Conservation (phyloP, 2,329 filamentous ascomycete genomes). For the Alternaria sp. region DNA sequence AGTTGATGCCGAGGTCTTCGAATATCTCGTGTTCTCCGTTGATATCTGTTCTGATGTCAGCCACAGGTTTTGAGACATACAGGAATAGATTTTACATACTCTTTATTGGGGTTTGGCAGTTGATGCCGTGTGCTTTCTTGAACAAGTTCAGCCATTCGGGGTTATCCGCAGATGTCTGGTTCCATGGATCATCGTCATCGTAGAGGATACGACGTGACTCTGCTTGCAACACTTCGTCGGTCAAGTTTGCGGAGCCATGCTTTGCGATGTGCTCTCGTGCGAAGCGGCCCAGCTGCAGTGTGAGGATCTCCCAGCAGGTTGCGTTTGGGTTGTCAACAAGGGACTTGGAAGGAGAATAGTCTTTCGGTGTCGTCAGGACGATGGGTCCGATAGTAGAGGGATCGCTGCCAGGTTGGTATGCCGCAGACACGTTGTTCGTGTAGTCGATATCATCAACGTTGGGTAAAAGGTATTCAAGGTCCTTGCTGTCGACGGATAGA, state of each 20-base stretch:
- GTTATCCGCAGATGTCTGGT: conserved; percentile 50
- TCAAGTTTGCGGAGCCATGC: conserved; percentile 47
- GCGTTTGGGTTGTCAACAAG: conserved; percentile 27
- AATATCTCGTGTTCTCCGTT: conserved; percentile 33
- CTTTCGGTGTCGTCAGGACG: conserved; percentile 22
- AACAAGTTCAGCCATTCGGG: conserved; percentile 57
- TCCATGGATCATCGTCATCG: conserved; percentile 57
- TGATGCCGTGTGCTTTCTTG: conserved; percentile 57
- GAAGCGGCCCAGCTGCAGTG: conserved; percentile 54
- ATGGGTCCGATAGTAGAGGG: conserved; percentile 24
- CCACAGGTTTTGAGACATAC: not conserved
- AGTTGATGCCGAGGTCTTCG: conserved; percentile 43
- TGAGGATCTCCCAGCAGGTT: conserved; percentile 60
- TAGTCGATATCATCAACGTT: conserved; percentile 1
- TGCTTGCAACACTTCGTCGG: conserved; percentile 58
- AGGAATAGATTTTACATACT: conserved; percentile 1
- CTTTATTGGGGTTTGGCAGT: conserved; percentile 10
- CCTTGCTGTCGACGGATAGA: conserved; percentile 20
- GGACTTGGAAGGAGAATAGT: conserved; percentile 17
- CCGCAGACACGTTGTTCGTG: conserved; percentile 19
- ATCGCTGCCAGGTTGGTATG: conserved; percentile 21
- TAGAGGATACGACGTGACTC: conserved; percentile 58
- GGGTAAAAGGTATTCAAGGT: conserved; percentile 40
- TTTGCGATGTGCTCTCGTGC: conserved; percentile 49
- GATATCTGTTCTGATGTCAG: conserved; percentile 10